These are phyloP conservation scores for Leccinum uliginosum DNA, from an alignment of 768 basidiomycete species.

Conservation along the genomic window DNA sequence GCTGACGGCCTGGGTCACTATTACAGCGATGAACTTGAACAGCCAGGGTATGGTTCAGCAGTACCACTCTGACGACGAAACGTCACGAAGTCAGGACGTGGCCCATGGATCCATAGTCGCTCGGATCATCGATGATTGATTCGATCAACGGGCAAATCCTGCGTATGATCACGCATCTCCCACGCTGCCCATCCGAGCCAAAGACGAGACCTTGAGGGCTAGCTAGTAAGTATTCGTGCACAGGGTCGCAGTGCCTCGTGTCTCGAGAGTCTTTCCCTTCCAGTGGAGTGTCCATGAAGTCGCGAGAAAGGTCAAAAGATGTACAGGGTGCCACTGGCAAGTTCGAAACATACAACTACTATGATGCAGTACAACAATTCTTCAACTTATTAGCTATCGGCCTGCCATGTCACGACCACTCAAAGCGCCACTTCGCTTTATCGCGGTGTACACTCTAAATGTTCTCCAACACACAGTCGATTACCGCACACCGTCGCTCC, in stretches of 20 bases:
- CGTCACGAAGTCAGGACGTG: neutral
- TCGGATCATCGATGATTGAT: neutral
- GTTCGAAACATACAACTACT: neutral
- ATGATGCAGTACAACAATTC: neutral
- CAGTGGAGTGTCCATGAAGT: neutral
- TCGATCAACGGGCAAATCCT: neutral
- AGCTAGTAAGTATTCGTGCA: neutral
- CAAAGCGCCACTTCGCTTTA: neutral
- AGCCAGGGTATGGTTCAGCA: neutral
- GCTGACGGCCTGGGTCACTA: too few relatives aligned
- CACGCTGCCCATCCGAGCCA: neutral
- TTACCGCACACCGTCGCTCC: slow-evolving; percentile 58
- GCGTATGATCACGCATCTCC: neutral
- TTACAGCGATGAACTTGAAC: neutral
- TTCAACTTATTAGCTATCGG: neutral
- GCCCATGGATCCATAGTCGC: neutral
- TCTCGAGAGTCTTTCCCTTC: neutral
- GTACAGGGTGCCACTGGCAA: too few relatives aligned
- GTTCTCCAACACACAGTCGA: slow-evolving; percentile 54
- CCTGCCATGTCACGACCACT: neutral
- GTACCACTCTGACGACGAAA: neutral
- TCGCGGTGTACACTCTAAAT: slow-evolving; percentile 23
- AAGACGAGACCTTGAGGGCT: neutral
- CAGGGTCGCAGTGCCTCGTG: neutral
- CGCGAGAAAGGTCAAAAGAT: too few relatives aligned